These are phyloP conservation scores for Malbranchea cinnamomea DNA, from an alignment of 2,329 filamentous ascomycete genomes.

Conservation along the genomic window DNA sequence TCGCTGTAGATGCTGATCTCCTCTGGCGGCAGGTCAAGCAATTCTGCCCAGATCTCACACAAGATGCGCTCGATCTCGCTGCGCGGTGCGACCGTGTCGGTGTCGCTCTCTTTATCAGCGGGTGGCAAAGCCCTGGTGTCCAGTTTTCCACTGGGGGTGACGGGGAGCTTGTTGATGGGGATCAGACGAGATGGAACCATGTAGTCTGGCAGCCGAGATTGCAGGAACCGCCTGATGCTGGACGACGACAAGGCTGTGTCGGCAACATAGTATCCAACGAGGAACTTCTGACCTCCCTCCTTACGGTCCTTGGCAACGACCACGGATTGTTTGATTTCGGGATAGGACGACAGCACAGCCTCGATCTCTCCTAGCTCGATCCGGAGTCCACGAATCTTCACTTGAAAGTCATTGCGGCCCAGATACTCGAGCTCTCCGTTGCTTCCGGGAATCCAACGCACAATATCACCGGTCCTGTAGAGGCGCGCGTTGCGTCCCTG, in stretches of 20 bases:
- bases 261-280: too few relatives aligned
- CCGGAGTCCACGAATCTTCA: constrained; percentile 13
- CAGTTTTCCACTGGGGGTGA: constrained; percentile 6
- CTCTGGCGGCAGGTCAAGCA: constrained; percentile 7
- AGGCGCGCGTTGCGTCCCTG: constrained; percentile 12
- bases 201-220: constrained; percentile 7
- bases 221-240: not conserved
- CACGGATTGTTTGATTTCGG: not conserved
- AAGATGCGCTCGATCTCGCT: constrained; percentile 3
- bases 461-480: constrained; percentile 14
- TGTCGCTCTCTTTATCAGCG: constrained; percentile 6
- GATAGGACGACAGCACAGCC: too few relatives aligned
- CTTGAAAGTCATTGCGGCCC: constrained; percentile 12
- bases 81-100: not conserved
- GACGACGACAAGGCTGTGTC: constrained; percentile 3
- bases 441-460: constrained; percentile 10
- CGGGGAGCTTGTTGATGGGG: constrained; percentile 5
- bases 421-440: constrained; percentile 13
- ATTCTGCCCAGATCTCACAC: constrained; percentile 3
- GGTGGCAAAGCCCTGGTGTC: constrained; percentile 6
- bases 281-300: not conserved
- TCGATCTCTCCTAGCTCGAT: constrained; percentile 33
- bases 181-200: constrained; percentile 7
- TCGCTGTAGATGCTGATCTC: constrained; percentile 3
- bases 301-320: not conserved